Evolutionary conservation across 139 green algal species (phyloP).

Genomic region (Penium margaritaceum): DNA sequence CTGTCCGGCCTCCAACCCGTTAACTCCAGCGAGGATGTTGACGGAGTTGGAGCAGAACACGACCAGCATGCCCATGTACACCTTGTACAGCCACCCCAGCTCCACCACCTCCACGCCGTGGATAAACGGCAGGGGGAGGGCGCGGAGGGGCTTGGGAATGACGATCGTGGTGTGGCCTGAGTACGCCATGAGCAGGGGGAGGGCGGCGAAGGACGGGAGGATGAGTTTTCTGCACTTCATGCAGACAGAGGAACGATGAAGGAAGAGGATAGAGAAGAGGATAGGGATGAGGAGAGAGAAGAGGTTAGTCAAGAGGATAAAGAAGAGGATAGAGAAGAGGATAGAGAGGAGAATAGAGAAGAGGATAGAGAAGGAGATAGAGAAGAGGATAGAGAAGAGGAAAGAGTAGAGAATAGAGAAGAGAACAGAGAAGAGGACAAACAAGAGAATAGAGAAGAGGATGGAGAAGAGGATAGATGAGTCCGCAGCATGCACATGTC

Average conservation of each 20-base stretch:
- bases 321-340: neutral
- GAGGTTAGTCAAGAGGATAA: no score
- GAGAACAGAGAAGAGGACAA: neutral
- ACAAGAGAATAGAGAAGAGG: conserved; percentile 2
- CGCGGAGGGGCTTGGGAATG: conserved; percentile 69
- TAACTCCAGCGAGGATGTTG: conserved; percentile 95
- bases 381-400: conserved; percentile 9
- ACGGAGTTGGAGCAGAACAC: conserved; percentile 98
- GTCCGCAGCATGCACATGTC: no score
- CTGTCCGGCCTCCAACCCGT: conserved; percentile 91
- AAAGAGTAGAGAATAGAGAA: neutral
- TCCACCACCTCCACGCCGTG: neutral
- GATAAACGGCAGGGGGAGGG: neutral
- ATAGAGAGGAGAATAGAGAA: conserved; percentile 7
- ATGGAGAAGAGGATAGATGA: neutral
- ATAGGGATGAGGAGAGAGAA: no score
- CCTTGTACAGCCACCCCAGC: conserved; percentile 67
- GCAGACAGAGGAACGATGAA: conserved; percentile 5
- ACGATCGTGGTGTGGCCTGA: conserved; percentile 64
- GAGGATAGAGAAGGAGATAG: conserved; percentile 1
- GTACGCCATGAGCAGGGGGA: conserved; percentile 88
- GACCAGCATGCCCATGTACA: conserved; percentile 83
- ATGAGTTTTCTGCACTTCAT: conserved; percentile 76
- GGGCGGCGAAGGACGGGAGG: conserved; percentile 74
- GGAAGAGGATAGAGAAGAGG: no score